Evolutionary conservation across 345 rosid genomes (phyloP).

Genomic region (Aethionema arabicum): DNA sequence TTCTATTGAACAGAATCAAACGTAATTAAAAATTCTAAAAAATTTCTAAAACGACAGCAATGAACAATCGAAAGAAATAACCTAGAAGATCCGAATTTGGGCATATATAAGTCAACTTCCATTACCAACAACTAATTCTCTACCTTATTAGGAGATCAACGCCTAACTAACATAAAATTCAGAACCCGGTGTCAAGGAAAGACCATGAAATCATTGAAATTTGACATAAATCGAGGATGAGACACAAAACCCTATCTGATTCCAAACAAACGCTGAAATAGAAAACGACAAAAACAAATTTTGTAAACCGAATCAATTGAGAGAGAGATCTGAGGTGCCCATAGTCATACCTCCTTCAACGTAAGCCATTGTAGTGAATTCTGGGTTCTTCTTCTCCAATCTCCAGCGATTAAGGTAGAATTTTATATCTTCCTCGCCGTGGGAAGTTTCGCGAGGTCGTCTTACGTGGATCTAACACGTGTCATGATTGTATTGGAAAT

Average conservation of each 20-base stretch:
- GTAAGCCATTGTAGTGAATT: conserved; percentile 25
- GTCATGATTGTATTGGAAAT: background rate
- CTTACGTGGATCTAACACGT: conserved; percentile 18
- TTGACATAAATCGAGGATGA: background rate
- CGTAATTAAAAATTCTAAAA: too few species aligned
- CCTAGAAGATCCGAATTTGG: background rate
- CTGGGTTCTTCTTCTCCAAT: conserved; percentile 10
- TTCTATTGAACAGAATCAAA: too few species aligned
- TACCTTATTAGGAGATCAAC: background rate
- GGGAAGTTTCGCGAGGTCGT: conserved; percentile 4
- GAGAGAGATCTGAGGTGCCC: background rate
- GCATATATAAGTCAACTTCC: background rate
- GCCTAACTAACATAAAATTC: background rate
- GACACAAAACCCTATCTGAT: background rate
- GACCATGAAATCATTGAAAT: background rate
- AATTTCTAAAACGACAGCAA: background rate
- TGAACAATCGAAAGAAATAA: background rate
- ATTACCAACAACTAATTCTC: too few species aligned
- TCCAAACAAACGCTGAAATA: background rate
- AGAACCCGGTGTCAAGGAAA: background rate
- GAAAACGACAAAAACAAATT: background rate
- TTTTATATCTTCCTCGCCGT: conserved; percentile 1
- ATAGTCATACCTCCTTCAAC: conserved; percentile 31
- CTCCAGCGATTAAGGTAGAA: background rate
- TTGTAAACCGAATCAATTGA: background rate